Conservation (phyloP, 108 stramenopile genomes). For the Fragilariopsis cylindrus region DNA sequence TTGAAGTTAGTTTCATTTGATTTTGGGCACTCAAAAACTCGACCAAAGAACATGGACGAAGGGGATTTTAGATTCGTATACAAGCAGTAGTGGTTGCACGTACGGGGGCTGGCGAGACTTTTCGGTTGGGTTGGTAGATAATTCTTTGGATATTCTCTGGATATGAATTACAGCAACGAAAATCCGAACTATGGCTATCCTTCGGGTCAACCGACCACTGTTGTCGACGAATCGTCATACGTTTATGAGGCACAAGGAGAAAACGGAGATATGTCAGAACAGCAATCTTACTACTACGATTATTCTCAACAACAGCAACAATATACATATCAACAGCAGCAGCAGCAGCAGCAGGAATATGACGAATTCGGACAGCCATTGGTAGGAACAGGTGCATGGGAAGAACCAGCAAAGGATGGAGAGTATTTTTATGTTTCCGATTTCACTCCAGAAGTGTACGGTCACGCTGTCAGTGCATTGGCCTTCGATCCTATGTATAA, state of each 20-base stretch:
- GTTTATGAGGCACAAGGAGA: constrained; percentile 3
- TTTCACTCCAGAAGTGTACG: constrained; percentile 39
- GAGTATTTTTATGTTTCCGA: constrained; percentile 26
- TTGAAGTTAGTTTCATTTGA: too few species aligned
- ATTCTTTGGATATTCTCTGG: too few species aligned
- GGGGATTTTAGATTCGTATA: too few species aligned
- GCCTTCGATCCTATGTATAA: constrained; percentile 43
- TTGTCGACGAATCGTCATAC: constrained; percentile 1
- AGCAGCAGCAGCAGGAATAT: constrained; percentile 13
- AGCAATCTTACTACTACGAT: not conserved
- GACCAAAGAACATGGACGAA: too few species aligned
- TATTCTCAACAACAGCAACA: constrained; percentile 18
- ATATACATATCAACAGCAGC: not conserved
- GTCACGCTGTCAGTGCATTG: constrained; percentile 51
- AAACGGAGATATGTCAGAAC: not conserved
- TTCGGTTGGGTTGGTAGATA: too few species aligned
- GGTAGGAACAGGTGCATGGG: not conserved
- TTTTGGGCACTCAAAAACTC: too few species aligned
- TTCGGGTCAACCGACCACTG: not conserved
- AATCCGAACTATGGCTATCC: constrained; percentile 11
- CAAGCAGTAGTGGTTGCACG: too few species aligned
- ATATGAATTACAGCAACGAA: constrained; percentile 10
- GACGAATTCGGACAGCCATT: not conserved
- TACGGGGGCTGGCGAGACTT: too few species aligned
- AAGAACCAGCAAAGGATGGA: constrained; percentile 17